phyloP scores from a whole-genome alignment of 345 rosid genomes.

The sweet orange (Citrus sinensis) region DNA sequence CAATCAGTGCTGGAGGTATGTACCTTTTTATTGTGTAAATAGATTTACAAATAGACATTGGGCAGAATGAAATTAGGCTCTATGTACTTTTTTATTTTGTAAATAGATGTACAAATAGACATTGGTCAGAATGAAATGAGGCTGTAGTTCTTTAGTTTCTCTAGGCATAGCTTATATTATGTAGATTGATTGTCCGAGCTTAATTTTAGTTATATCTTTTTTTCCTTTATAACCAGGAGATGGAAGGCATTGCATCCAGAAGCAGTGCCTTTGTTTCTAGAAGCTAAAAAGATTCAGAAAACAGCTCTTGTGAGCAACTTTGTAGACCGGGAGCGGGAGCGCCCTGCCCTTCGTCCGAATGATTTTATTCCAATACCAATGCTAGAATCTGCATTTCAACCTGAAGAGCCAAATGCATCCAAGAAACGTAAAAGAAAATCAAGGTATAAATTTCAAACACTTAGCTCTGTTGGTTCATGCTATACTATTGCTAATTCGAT shows the following conservation, averaged over 20 bases:
- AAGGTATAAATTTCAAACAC: conserved; percentile 39
- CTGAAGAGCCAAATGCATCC: conserved; percentile 18
- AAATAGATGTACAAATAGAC: neutral
- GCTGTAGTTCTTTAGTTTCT: neutral
- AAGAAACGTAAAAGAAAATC: conserved; percentile 37
- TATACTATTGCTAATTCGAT: conserved; percentile 13
- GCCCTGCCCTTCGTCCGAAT: conserved; percentile 59
- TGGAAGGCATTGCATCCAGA: conserved; percentile 73
- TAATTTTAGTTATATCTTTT: neutral
- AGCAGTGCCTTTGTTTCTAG: conserved; percentile 55
- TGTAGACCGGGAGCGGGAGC: conserved; percentile 83
- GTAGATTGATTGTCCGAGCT: neutral
- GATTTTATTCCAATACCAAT: conserved; percentile 46
- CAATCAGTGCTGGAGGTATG: conserved; percentile 76
- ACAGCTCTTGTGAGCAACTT: conserved; percentile 63
- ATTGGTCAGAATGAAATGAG: neutral
- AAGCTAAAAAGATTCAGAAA: conserved; percentile 50
- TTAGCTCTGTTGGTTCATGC: neutral
- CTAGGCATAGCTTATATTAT: neutral
- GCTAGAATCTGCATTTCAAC: conserved; percentile 28
- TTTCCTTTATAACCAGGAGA: conserved; percentile 46
- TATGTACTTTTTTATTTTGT: conserved; percentile 19
- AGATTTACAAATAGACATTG: neutral
- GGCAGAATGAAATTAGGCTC: neutral
- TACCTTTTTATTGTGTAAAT: conserved; percentile 1